Percentiles rank a stretch among this genome's conserved stretches.
Evolutionary conservation across 495 filamentous ascomycete genomes (phyloP).

Genomic region (Staphylotrichum longicolle): DNA sequence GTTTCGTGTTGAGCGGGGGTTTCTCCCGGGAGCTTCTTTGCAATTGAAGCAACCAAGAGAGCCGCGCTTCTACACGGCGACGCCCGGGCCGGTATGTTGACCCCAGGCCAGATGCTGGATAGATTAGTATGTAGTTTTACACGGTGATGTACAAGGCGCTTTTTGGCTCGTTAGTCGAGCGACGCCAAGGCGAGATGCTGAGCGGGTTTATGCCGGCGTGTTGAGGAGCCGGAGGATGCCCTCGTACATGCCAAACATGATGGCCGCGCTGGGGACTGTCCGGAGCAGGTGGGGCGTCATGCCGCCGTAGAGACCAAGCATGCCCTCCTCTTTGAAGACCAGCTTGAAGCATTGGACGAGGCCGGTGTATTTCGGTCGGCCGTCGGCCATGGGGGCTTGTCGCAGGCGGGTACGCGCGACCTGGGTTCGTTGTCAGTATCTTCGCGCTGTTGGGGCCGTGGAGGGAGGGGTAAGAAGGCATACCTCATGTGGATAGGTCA

Average conservation of each 20-base stretch:
- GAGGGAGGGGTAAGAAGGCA: constrained; percentile 13
- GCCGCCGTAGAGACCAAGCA: constrained; percentile 78
- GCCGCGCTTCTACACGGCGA: too few species aligned
- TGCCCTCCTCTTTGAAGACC: constrained; percentile 80
- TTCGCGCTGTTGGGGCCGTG: too few species aligned
- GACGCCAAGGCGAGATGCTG: not conserved
- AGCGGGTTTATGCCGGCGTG: constrained; percentile 22
- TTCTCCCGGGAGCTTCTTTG: too few species aligned
- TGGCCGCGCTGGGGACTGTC: constrained; percentile 82
- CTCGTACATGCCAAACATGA: constrained; percentile 93
- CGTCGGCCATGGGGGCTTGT: constrained; percentile 72
- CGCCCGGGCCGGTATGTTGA: too few species aligned
- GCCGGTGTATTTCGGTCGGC: constrained; percentile 76
- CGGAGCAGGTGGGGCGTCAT: constrained; percentile 82
- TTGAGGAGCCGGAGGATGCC: constrained; percentile 62
- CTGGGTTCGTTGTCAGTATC: constrained; percentile 32
- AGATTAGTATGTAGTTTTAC: constrained; percentile 13
- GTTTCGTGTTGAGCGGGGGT: not conserved
- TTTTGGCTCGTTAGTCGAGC: not conserved
- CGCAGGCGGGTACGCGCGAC: constrained; percentile 78
- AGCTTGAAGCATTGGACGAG: constrained; percentile 77
- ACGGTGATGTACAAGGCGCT: constrained; percentile 14
- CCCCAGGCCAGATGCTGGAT: not conserved
- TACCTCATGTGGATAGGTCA: constrained; percentile 89
- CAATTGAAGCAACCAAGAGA: too few species aligned